Conservation (phyloP, 345 rosid genomes). For the Ceriops tagal region DNA sequence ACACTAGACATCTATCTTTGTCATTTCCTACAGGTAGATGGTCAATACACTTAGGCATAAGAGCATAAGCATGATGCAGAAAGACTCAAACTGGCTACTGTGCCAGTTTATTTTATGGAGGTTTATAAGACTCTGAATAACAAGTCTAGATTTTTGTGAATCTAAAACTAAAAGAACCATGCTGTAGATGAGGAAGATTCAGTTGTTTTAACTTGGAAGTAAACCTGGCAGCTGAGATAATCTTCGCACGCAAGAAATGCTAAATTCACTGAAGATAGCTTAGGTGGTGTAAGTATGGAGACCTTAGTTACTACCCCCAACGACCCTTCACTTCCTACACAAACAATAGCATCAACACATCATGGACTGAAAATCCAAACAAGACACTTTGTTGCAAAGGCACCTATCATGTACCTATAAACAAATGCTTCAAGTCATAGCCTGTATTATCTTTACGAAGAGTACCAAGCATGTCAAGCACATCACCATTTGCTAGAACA, state of each 20-base stretch:
- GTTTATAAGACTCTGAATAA: too few species aligned
- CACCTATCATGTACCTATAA: constrained; percentile 54
- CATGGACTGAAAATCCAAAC: constrained; percentile 4
- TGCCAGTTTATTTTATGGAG: too few species aligned
- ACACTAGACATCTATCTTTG: too few species aligned
- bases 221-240: constrained; percentile 86
- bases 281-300: constrained; percentile 81
- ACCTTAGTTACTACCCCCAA: constrained; percentile 92
- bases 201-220: neutral
- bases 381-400: constrained; percentile 5
- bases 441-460: constrained; percentile 97
- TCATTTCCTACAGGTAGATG: neutral
- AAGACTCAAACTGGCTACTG: too few species aligned
- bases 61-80: neutral
- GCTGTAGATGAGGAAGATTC: constrained; percentile 6
- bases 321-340: constrained; percentile 92
- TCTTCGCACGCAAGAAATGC: constrained; percentile 89
- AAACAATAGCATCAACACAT: constrained; percentile 11
- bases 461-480: constrained; percentile 91
- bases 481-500: constrained; percentile 86
- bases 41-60: neutral
- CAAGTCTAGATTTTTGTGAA: too few species aligned
- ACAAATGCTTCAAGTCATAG: constrained; percentile 90
- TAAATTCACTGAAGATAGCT: constrained; percentile 71
- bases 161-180: neutral